phyloP scores from a whole-genome alignment of 345 rosid genomes.

The Syzygium aqueum region DNA sequence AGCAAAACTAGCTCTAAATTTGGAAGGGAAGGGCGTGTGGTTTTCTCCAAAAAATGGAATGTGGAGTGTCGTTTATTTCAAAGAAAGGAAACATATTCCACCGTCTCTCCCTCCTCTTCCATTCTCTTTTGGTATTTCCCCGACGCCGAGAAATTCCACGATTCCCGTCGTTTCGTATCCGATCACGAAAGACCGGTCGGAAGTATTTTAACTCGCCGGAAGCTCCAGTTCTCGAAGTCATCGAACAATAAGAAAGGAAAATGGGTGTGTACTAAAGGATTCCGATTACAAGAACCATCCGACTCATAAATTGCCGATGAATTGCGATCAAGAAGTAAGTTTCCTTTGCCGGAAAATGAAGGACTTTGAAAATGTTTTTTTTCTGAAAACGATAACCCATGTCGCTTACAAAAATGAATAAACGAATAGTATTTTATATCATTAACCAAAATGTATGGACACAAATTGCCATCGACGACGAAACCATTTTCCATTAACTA shows the following conservation, averaged over 20 bases:
- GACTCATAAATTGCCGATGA: background rate
- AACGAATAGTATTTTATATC: accelerated
- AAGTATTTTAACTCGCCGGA: no score
- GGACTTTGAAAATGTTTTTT: background rate
- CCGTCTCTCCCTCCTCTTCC: background rate
- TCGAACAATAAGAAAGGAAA: no score
- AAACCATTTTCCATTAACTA: accelerated
- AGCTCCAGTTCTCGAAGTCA: background rate
- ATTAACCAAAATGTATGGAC: accelerated
- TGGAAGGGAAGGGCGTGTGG: no score
- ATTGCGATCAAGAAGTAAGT: background rate
- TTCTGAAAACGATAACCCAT: accelerated
- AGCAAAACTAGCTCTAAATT: background rate
- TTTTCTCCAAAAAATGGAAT: background rate
- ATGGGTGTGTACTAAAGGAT: no score
- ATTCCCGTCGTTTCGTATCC: no score
- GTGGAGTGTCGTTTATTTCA: background rate
- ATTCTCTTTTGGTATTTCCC: no score
- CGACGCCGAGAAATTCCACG: no score
- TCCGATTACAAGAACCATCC: background rate
- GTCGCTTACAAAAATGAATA: background rate
- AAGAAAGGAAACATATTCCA: background rate
- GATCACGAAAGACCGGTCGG: no score
- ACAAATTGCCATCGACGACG: background rate
- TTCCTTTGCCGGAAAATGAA: background rate